Evolutionary conservation across 2,329 filamentous ascomycete genomes (phyloP), one percentile per base, ranked within the genome.

Genomic region (Arthrobotrys entomopaga): DNA sequence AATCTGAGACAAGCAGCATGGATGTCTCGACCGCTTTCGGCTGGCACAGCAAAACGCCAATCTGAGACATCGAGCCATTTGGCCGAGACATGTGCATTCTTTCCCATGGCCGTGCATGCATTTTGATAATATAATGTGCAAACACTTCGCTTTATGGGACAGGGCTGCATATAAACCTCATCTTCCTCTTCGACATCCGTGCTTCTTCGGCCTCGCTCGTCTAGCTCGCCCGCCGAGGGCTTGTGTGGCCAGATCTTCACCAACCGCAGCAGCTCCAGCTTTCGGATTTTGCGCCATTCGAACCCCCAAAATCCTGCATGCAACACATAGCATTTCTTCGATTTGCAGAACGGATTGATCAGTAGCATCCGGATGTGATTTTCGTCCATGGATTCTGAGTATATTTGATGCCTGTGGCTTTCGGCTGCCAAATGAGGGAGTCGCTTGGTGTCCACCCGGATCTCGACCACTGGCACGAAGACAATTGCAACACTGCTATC

Each of bases 21-120:
- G 61, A 50, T 24, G 50, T 52, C 64, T 46, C 54, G 65, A 52
- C 65, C 34, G 54, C 50, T 67, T 67, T 67, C 54, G 64, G 64
- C 48, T 46, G 57, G 46, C 20, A 1, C 42, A 19, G 22, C 43
- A 50, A 57, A 38, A 40, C 5, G 40, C 58, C 63, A 38, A 69
- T 69, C 65, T 69, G 57, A 69, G 65, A 69, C 65, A 69, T 34
- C 38, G 22, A 34, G 19, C 10, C n/a, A 5, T 53, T 53, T 53
- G 13, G 50, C 46, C 11, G 46, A 50, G 46, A 19, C 16, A 22
- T 13, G 19, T 11, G 16, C 63, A 66, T 66, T 57, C 42, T 11
- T 4, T 3, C 8, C 15, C 26, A 24, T 43, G 15, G 7, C n/a
- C 42, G 13, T 54, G 40, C 34, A 11, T 29, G 15, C 22, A 57